These are phyloP conservation scores for Ogataea methanolica DNA, from an alignment of 805 yeast species.

Conservation along the genomic window DNA sequence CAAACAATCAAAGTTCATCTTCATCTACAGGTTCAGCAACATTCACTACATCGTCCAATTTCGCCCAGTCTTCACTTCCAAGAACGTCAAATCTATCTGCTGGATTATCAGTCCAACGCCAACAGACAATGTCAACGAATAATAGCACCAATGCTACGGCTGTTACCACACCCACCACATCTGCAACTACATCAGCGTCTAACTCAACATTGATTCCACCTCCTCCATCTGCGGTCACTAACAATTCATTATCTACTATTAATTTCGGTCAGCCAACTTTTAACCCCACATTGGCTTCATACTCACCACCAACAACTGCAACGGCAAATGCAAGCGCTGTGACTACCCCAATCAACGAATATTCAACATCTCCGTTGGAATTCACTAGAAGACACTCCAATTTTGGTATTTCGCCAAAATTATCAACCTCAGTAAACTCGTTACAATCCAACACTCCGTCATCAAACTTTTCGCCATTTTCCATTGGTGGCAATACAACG, in stretches of 20 bases:
- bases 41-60: no score
- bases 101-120: constrained; percentile 29
- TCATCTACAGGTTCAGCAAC: no score
- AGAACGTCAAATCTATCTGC: constrained; percentile 33
- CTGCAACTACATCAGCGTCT: no score
- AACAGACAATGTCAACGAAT: constrained; percentile 11
- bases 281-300: constrained; percentile 1
- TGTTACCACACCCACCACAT: constrained; percentile 4
- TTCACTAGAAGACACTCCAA: constrained; percentile 10
- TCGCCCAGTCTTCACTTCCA: constrained; percentile 16
- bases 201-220: constrained; percentile 6
- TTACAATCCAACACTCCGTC: constrained; percentile 7
- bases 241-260: constrained; percentile 8
- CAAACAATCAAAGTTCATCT: constrained; percentile 3
- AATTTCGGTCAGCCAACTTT: constrained; percentile 13
- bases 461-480: constrained; percentile 13
- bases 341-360: constrained; percentile 11
- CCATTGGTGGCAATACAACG: constrained; percentile 35
- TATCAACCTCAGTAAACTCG: background rate
- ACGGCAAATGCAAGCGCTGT: constrained; percentile 5
- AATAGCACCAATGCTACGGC: constrained; percentile 5
- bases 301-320: constrained; percentile 2
- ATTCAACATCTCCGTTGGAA: constrained; percentile 19
- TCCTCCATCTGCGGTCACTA: constrained; percentile 4
- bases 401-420: constrained; percentile 10